These are phyloP conservation scores for Dactylellina haptotyla DNA, from an alignment of 2,329 filamentous ascomycete species.

Conservation along the genomic window DNA sequence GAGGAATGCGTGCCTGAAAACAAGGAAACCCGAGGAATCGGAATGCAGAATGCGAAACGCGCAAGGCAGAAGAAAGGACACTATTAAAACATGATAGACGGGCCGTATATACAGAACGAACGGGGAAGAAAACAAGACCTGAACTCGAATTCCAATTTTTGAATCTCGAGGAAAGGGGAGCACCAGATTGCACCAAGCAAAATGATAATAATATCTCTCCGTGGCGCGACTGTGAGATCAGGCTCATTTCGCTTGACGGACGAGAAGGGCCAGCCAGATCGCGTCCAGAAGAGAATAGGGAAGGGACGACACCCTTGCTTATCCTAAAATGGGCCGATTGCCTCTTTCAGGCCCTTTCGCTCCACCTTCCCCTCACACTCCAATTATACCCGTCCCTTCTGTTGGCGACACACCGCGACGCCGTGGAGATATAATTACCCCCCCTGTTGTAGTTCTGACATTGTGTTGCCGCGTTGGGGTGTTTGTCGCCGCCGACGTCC, in stretches of 20 bases:
- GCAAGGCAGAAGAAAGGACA: not conserved
- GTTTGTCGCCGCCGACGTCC: not conserved
- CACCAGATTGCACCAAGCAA: not conserved
- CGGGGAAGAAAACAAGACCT: not conserved
- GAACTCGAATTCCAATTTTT: not conserved
- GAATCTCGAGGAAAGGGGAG: not conserved
- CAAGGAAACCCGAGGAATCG: not conserved
- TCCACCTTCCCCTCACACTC: not conserved
- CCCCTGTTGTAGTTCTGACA: too few relatives aligned
- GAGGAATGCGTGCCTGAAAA: not conserved
- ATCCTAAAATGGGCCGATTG: constrained; percentile 8
- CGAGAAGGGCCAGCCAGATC: not conserved
- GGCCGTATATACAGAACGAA: too few relatives aligned
- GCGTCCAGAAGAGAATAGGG: not conserved
- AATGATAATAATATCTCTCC: not conserved
- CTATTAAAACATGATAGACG: constrained; percentile 4
- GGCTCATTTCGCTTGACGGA: not conserved
- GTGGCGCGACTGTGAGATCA: constrained; percentile 9
- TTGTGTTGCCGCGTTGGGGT: not conserved
- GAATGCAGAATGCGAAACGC: not conserved
- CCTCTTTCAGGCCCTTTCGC: constrained; percentile 5
- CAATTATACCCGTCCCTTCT: not conserved
- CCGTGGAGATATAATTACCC: too few relatives aligned
- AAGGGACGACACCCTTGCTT: not conserved
- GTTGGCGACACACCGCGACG: not conserved